Evolutionary conservation across 805 yeast species (phyloP).

Genomic region (Ogataea pignaliae): DNA sequence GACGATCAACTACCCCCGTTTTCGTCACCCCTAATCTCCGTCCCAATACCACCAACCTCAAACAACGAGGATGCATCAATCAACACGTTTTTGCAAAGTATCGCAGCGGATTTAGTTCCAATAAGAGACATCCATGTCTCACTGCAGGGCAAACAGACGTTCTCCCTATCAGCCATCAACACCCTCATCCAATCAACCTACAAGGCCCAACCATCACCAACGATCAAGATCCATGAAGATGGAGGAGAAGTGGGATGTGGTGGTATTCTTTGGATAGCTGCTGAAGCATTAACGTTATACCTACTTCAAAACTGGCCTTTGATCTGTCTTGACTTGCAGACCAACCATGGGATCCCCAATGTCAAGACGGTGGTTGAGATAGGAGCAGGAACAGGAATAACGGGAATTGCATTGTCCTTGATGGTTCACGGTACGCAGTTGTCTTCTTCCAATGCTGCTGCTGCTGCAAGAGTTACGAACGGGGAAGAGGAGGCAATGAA

Average conservation of each 20-base stretch:
- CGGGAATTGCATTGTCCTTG: slow-evolving; percentile 37
- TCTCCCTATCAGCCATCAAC: slow-evolving; percentile 5
- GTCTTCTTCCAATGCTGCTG: neutral
- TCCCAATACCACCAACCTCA: no score
- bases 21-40: no score
- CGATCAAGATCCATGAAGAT: slow-evolving; percentile 43
- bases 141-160: slow-evolving; percentile 4
- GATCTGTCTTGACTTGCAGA: neutral
- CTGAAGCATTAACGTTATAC: slow-evolving; percentile 48
- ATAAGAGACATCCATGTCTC: slow-evolving; percentile 21
- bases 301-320: slow-evolving; percentile 27
- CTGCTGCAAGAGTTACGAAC: no score
- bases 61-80: neutral
- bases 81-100: slow-evolving; percentile 1
- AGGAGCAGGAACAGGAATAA: slow-evolving; percentile 58
- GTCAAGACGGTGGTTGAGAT: slow-evolving; percentile 40
- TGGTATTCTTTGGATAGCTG: slow-evolving; percentile 62
- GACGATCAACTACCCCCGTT: no score
- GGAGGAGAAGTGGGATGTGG: slow-evolving; percentile 62
- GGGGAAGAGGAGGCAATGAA: slow-evolving; percentile 26
- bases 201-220: slow-evolving; percentile 29
- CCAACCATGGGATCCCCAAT: slow-evolving; percentile 17
- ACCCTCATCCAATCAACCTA: slow-evolving; percentile 32
- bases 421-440: slow-evolving; percentile 8
- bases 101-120: slow-evolving; percentile 30